These are phyloP conservation scores for Gleditsia sinensis DNA, from an alignment of 306 rosid genomes.

Conservation along the genomic window DNA sequence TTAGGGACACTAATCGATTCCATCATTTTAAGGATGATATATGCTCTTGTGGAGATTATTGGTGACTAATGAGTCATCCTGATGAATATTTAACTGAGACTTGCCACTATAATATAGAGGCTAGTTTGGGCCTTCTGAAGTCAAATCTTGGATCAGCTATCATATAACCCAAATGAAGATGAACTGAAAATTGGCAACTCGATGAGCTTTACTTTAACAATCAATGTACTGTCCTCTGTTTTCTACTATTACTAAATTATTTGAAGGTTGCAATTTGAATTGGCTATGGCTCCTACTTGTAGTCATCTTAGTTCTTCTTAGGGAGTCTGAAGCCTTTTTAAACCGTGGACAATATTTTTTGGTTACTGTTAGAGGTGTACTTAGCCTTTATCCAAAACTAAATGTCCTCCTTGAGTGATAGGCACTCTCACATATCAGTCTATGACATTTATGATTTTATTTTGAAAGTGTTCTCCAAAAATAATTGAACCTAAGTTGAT, in stretches of 20 bases:
- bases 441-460: no score
- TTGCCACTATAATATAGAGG: neutral
- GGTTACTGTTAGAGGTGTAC: no score
- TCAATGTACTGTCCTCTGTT: neutral
- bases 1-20: constrained; percentile 69
- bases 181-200: no score
- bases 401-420: no score
- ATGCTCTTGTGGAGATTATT: constrained; percentile 84
- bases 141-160: neutral
- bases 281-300: constrained; percentile 1
- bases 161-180: neutral
- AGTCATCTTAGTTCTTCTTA: neutral
- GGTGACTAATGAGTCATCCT: constrained; percentile 37
- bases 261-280: neutral
- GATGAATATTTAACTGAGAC: neutral
- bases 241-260: neutral
- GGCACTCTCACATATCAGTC: no score
- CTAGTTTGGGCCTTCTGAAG: neutral
- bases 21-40: constrained; percentile 64
- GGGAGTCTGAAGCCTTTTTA: neutral
- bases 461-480: no score
- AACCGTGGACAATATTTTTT: no score
- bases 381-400: no score
- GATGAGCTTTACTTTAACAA: neutral
- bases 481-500: no score